Base-by-base conservation (phyloP, 768 basidiomycete genomes). In the Nidularia pulvinata region DNA sequence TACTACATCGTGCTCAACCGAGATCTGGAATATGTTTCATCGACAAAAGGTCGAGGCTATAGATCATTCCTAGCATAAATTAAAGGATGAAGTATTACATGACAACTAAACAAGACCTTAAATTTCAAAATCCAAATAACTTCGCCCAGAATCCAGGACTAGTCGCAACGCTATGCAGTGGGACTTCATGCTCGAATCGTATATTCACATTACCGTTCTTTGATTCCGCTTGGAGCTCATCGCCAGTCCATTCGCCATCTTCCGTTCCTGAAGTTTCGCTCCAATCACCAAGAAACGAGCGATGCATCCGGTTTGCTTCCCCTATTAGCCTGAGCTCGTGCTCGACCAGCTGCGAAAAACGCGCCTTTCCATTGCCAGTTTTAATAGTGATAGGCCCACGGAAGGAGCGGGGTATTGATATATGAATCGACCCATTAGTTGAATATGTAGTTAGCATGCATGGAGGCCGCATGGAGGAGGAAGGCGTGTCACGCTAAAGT, bases 331-430 rank as follows among this genome's bases (percentile, higher is more conserved):
- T 67, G 30, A 70, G 45, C 22, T 63, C 55, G 6, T 51, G 51
- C 34, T 61, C 51, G 7, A 72, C 50, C 32, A 60, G 61, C 2
- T 65, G 57, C 2, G 76, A 76, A 49, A 73, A 64, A 14, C 57
- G 62, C 14, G 59, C 51, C 30, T 46, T 53, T 16, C 70, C 71
- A 50, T 74, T 65, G 6, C 16, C 49, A 6, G 64, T 64, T 30
- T 56, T 66, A 35, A 73, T 57, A 1, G 57, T 53, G 33, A 77
- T 39, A 0, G 64, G 63, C 1, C 77, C 77, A 22, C 61, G 60
- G 62, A 74, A 79, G 4, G 73, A 67, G n/a, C 75, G 74, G 4
- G 77, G 77, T 33, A 79, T 54, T 33, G 65, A 56, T 11, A 79
- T 48, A 25, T 51, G 55, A 11, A 77, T 55, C n/a, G 55, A 30